Percentiles rank a stretch among this genome's conserved stretches.
These are phyloP conservation scores for Allium cepa DNA, from an alignment of 106 monocot genomes.

Conservation along the genomic window DNA sequence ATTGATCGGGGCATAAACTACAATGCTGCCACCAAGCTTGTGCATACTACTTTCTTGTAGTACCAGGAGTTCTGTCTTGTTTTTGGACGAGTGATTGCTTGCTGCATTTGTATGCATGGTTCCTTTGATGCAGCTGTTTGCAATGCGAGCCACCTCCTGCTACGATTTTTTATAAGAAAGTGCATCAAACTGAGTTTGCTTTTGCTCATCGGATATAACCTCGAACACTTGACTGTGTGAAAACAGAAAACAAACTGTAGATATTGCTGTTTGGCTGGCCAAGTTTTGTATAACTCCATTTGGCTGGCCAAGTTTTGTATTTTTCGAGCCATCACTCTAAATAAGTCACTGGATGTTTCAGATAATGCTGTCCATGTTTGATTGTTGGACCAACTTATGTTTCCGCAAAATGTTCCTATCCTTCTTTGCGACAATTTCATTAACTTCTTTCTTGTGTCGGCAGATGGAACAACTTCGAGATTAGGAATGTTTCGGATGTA, in stretches of 20 bases:
- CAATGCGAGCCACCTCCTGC: conserved; percentile 94
- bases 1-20: conserved; percentile 69
- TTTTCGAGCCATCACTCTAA: too few species aligned
- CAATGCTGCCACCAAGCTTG: conserved; percentile 64
- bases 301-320: conserved; percentile 77
- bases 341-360: too few species aligned
- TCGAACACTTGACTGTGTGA: conserved; percentile 73
- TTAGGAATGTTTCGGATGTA: conserved; percentile 73
- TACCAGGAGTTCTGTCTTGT: too few species aligned
- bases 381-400: conserved; percentile 30
- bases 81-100: neutral
- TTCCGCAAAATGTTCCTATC: conserved; percentile 63
- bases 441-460: conserved; percentile 85
- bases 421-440: conserved; percentile 90
- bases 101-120: conserved; percentile 86
- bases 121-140: conserved; percentile 86
- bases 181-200: conserved; percentile 79
- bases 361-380: too few species aligned
- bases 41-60: conserved; percentile 98
- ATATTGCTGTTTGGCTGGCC: conserved; percentile 71
- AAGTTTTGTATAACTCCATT: conserved; percentile 84
- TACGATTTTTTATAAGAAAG: conserved; percentile 69
- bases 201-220: conserved; percentile 74
- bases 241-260: conserved; percentile 80
- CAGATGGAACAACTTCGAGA: conserved; percentile 93